Percentiles rank a stretch among this genome's conserved stretches.
Evolutionary conservation across 139 green algal genomes (phyloP).

Genomic region (Monoraphidium neglectum): DNA sequence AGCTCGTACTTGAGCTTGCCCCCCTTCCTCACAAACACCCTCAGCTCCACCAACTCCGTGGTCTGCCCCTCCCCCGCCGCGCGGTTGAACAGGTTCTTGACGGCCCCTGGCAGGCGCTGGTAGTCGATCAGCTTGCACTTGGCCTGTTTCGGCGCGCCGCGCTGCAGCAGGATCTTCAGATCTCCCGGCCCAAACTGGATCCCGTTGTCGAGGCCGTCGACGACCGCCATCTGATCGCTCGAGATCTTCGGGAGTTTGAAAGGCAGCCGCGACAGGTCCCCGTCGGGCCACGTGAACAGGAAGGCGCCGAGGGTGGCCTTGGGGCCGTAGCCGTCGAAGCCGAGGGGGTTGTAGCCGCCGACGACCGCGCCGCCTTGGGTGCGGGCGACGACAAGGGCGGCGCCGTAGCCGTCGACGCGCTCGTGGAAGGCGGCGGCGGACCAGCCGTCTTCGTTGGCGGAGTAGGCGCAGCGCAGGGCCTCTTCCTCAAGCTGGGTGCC

Average conservation of each 20-base stretch:
- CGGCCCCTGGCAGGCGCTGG: slow-evolving; percentile 15
- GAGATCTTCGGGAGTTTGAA: slow-evolving; percentile 80
- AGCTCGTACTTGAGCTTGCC: slow-evolving; percentile 46
- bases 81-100: slow-evolving; percentile 32
- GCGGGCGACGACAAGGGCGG: slow-evolving; percentile 52
- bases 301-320: slow-evolving; percentile 70
- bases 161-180: too few relatives aligned
- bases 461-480: neutral
- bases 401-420: slow-evolving; percentile 61
- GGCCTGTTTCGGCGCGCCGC: too few relatives aligned
- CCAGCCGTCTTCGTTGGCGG: slow-evolving; percentile 54
- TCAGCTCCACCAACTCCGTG: slow-evolving; percentile 37
- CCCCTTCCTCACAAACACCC: slow-evolving; percentile 37
- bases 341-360: slow-evolving; percentile 76
- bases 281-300: slow-evolving; percentile 74
- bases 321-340: slow-evolving; percentile 67
- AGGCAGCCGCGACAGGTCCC: slow-evolving; percentile 41
- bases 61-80: neutral
- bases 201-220: too few relatives aligned
- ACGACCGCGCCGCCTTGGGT: slow-evolving; percentile 57
- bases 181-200: too few relatives aligned
- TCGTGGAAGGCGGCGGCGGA: slow-evolving; percentile 60
- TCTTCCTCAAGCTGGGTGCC: too few relatives aligned
- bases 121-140: slow-evolving; percentile 52
- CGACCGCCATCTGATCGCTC: too few relatives aligned